Conservation (phyloP, 306 rosid species). For the Ammopiptanthus mongolicus region DNA sequence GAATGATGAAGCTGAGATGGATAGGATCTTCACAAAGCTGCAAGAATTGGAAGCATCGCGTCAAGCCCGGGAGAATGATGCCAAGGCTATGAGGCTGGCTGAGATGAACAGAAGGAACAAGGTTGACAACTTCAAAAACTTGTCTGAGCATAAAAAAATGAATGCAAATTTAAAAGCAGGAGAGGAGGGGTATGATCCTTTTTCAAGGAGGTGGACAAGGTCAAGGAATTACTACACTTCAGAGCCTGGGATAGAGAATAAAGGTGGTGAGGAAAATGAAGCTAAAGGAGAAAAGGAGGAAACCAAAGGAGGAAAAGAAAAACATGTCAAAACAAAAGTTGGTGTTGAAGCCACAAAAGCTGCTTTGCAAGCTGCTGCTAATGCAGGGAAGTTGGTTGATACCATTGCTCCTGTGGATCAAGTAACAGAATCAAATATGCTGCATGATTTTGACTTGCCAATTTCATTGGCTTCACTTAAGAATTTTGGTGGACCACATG, state of each 20-base stretch:
- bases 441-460: constrained; percentile 52
- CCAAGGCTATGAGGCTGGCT: constrained; percentile 44
- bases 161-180: constrained; percentile 42
- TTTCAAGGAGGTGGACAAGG: constrained; percentile 70
- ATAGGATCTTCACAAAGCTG: constrained; percentile 39
- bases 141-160: constrained; percentile 34
- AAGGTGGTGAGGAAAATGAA: constrained; percentile 14
- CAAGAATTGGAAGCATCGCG: constrained; percentile 45
- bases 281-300: constrained; percentile 23
- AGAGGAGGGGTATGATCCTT: constrained; percentile 61
- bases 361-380: constrained; percentile 53
- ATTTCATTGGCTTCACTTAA: constrained; percentile 46
- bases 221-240: constrained; percentile 47
- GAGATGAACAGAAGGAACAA: constrained; percentile 71
- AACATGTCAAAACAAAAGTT: background rate
- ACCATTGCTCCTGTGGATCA: constrained; percentile 50
- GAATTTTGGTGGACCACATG: constrained; percentile 46
- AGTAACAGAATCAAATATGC: constrained; percentile 37
- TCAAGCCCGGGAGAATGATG: constrained; percentile 29
- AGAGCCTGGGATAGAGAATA: constrained; percentile 21
- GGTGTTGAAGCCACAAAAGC: constrained; percentile 34
- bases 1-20: constrained; percentile 32
- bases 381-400: constrained; percentile 57
- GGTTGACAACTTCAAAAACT: constrained; percentile 52
- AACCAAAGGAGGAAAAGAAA: background rate